Percentiles rank a stretch among this genome's conserved stretches.
Conservation (phyloP, 2,329 filamentous ascomycete species). For the Aspergillus chevalieri region DNA sequence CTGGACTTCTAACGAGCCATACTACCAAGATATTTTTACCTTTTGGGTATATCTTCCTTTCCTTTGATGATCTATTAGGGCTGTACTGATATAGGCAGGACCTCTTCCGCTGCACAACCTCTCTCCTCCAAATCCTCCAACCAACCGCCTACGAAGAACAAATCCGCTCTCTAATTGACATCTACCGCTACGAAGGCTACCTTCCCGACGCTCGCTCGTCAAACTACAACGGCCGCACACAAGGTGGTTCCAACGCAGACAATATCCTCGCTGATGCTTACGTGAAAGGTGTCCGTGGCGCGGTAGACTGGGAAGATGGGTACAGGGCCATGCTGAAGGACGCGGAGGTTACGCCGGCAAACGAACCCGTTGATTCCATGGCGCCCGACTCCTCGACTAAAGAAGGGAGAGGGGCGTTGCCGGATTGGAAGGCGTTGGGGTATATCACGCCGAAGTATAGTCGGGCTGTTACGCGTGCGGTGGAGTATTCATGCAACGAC, state of each 20-base stretch:
- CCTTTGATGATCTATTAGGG: no score
- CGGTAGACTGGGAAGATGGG: slow-evolving; percentile 58
- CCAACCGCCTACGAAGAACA: slow-evolving; percentile 59
- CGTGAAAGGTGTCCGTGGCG: slow-evolving; percentile 57
- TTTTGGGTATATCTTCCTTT: slow-evolving; percentile 47
- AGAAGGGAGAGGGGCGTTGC: slow-evolving; percentile 62
- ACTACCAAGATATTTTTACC: slow-evolving; percentile 67
- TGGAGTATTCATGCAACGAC: slow-evolving; percentile 66
- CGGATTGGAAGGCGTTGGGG: slow-evolving; percentile 60
- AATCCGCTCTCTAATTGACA: slow-evolving; percentile 61
- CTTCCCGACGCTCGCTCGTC: slow-evolving; percentile 62
- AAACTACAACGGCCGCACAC: slow-evolving; percentile 62
- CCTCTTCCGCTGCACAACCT: slow-evolving; percentile 58
- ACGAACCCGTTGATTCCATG: slow-evolving; percentile 50
- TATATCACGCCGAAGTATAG: slow-evolving; percentile 60
- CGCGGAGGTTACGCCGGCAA: slow-evolving; percentile 57
- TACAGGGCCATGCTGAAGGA: slow-evolving; percentile 61
- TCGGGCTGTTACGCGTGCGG: slow-evolving; percentile 57
- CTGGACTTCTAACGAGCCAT: slow-evolving; percentile 60
- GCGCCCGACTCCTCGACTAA: slow-evolving; percentile 57
- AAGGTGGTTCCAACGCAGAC: slow-evolving; percentile 65
- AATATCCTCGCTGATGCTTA: slow-evolving; percentile 68
- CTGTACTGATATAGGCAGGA: slow-evolving; percentile 31
- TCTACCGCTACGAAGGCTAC: slow-evolving; percentile 60
- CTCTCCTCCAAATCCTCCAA: slow-evolving; percentile 60